These are phyloP conservation scores for Pestalotiopsis sp. DNA, from an alignment of 2,329 filamentous ascomycete genomes.

Conservation along the genomic window DNA sequence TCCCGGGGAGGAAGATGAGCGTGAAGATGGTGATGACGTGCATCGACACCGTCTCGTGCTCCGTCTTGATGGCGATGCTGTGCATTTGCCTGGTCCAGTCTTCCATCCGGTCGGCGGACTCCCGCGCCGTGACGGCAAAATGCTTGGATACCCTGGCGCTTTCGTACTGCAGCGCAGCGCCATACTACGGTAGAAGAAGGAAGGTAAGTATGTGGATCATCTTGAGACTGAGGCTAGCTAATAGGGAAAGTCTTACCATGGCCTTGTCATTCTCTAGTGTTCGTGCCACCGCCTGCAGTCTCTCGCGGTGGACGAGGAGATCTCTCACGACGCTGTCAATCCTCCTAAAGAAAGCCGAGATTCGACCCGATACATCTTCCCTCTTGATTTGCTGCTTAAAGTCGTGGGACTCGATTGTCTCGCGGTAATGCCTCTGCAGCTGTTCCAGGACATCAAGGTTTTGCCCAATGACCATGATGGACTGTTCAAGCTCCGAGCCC, in stretches of 20 bases:
- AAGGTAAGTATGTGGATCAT: background rate
- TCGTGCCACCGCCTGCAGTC: slow-evolving; percentile 16
- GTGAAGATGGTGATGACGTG: slow-evolving; percentile 3
- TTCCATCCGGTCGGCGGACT: slow-evolving; percentile 20
- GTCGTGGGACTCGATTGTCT: slow-evolving; percentile 10
- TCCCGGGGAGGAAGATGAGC: slow-evolving; percentile 2
- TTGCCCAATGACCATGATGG: slow-evolving; percentile 19
- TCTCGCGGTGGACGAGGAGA: slow-evolving; percentile 15
- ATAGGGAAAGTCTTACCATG: slow-evolving; percentile 11
- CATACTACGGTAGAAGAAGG: slow-evolving; percentile 17
- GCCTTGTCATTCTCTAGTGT: slow-evolving; percentile 17
- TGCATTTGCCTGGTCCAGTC: slow-evolving; percentile 43
- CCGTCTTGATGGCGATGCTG: slow-evolving; percentile 50
- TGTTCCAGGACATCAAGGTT: slow-evolving; percentile 18
- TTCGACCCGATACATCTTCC: background rate
- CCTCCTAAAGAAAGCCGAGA: slow-evolving; percentile 16
- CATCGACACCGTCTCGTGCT: slow-evolving; percentile 24
- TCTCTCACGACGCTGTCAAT: slow-evolving; percentile 17
- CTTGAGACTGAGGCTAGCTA: background rate
- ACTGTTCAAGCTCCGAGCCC: slow-evolving; percentile 16
- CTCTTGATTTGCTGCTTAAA: slow-evolving; percentile 8
- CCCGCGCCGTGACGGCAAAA: slow-evolving; percentile 21
- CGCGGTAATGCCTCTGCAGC: slow-evolving; percentile 18
- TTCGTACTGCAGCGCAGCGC: slow-evolving; percentile 22
- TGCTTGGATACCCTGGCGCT: slow-evolving; percentile 20